A percentile compares a stretch with the other conserved stretches of the same genome.
phyloP scores from a whole-genome alignment of 139 green algal genomes.

The Closterium sp. region DNA sequence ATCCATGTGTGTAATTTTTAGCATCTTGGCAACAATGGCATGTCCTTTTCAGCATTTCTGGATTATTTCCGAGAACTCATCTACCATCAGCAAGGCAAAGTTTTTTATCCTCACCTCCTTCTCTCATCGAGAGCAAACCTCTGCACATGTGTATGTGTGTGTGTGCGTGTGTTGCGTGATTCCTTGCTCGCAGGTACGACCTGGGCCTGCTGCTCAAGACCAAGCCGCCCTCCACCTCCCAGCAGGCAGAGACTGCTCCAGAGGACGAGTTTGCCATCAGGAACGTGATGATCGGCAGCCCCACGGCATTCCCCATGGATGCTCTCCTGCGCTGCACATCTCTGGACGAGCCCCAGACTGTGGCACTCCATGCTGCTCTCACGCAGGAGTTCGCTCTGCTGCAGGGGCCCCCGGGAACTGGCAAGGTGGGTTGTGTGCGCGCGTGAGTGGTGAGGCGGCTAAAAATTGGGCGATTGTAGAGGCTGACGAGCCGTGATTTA shows the following conservation, averaged over 20 bases:
- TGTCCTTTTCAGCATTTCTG: no score
- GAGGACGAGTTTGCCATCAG: background rate
- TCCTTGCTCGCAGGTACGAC: background rate
- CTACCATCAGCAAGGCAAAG: no score
- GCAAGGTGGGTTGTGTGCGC: slow-evolving; percentile 32
- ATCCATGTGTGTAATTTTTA: no score
- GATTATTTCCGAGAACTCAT: no score
- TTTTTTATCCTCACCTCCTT: no score
- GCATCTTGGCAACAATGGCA: no score
- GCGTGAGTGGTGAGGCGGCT: background rate
- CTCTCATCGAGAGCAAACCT: no score
- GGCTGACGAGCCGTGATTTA: no score
- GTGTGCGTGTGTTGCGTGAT: no score
- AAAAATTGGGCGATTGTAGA: no score
- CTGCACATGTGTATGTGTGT: no score
- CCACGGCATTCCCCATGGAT: background rate
- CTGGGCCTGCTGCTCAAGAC: background rate
- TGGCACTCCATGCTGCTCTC: slow-evolving; percentile 57
- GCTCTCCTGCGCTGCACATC: slow-evolving; percentile 23
- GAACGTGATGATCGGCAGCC: background rate
- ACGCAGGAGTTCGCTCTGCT: slow-evolving; percentile 67
- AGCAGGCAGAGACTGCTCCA: background rate
- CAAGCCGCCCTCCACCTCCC: background rate
- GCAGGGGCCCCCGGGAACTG: slow-evolving; percentile 72
- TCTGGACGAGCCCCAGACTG: slow-evolving; percentile 57